Evolutionary conservation across 2,329 filamentous ascomycete species (phyloP).

Genomic region (Penicillium sp.): DNA sequence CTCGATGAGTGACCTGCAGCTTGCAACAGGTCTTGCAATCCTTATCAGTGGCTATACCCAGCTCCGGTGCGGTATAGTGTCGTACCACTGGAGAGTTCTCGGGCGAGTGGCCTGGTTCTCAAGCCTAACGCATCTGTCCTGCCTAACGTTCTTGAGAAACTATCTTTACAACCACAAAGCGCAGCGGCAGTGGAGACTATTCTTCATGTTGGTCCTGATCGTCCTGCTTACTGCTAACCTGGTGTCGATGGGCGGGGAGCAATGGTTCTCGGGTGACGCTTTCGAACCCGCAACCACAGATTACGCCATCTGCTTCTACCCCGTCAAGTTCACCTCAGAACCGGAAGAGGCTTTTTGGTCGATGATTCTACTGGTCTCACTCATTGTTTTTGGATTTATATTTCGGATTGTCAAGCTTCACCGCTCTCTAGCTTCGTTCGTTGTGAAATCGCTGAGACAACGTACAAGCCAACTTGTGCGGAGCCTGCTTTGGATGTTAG

Average conservation of each 20-base stretch:
- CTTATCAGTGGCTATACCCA: neutral
- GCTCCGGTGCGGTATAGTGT: neutral
- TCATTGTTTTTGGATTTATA: neutral
- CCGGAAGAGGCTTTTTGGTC: neutral
- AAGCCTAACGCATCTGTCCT: neutral
- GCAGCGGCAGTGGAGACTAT: neutral
- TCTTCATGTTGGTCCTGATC: neutral
- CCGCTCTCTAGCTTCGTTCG: neutral
- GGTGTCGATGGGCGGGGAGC: neutral
- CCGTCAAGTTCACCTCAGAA: neutral
- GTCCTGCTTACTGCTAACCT: neutral
- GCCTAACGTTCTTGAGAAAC: neutral
- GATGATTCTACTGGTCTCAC: neutral
- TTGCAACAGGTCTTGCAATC: neutral
- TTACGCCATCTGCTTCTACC: constrained; percentile 1
- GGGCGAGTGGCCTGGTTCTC: neutral
- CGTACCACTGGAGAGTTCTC: neutral
- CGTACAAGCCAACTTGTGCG: neutral
- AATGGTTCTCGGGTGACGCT: neutral
- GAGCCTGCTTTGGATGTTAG: neutral
- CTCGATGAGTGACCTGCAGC: constrained; percentile 1
- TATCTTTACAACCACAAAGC: constrained; percentile 1
- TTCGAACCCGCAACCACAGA: neutral
- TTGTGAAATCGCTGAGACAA: neutral
- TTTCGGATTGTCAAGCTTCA: constrained; percentile 4